These are phyloP conservation scores for Jacaranda mimosifolia DNA, from an alignment of 257 asterid species.

Conservation along the genomic window DNA sequence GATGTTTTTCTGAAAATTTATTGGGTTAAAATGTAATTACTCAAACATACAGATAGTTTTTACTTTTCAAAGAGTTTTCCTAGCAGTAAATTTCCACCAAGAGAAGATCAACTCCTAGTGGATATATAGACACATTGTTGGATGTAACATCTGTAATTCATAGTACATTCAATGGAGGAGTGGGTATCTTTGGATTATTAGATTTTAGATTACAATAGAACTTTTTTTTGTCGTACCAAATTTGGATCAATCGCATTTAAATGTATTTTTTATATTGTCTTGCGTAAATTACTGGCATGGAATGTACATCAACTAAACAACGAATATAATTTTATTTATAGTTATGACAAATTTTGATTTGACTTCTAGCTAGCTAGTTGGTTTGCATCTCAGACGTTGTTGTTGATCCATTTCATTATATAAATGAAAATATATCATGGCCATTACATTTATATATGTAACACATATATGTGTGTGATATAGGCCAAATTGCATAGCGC, in stretches of 20 bases:
- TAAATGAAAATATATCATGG: no score
- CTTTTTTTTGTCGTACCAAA: background rate
- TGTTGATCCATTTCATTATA: no score
- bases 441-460: no score
- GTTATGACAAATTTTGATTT: no score
- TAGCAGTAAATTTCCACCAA: background rate
- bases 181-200: conserved; percentile 9
- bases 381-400: no score
- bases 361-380: no score
- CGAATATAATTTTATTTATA: no score
- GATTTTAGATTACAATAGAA: background rate
- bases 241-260: no score
- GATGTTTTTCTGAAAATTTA: background rate
- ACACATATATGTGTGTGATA: no score
- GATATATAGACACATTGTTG: background rate
- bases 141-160: conserved; percentile 32
- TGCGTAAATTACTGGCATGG: background rate
- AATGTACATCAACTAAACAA: no score
- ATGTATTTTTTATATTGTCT: no score
- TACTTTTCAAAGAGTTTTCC: background rate
- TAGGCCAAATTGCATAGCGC: no score
- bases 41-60: background rate
- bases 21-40: background rate
- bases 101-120: conserved; percentile 36
- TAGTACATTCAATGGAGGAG: conserved; percentile 30